Conservation (phyloP, 2,329 filamentous ascomycete species). For the Aurifilum marmelostoma region DNA sequence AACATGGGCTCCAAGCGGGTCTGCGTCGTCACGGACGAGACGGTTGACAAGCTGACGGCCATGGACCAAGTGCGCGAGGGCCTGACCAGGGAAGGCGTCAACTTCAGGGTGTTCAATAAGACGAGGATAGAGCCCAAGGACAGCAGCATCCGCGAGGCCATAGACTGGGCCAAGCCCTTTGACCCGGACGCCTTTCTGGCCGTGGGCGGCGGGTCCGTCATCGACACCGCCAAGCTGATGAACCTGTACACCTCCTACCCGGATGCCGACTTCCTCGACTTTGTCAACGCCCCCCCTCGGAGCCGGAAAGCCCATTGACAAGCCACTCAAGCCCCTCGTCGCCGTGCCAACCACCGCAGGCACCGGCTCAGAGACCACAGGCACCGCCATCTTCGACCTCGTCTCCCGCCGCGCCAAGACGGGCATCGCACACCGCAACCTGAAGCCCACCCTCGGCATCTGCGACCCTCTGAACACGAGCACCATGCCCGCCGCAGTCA, state of each 20-base stretch:
- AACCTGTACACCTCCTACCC: slow-evolving; percentile 92
- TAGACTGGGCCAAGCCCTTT: slow-evolving; percentile 81
- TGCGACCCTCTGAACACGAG: slow-evolving; percentile 84
- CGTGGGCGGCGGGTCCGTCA: slow-evolving; percentile 90
- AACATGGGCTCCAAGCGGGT: slow-evolving; percentile 88
- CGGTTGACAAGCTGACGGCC: slow-evolving; percentile 78
- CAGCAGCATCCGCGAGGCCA: slow-evolving; percentile 68
- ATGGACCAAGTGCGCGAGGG: slow-evolving; percentile 89
- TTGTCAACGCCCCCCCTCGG: slow-evolving; percentile 95
- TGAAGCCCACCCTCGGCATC: slow-evolving; percentile 94
- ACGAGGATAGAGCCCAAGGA: slow-evolving; percentile 93
- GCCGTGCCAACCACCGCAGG: slow-evolving; percentile 86
- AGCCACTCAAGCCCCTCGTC: slow-evolving; percentile 73
- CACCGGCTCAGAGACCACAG: slow-evolving; percentile 91
- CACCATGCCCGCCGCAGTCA: slow-evolving; percentile 94
- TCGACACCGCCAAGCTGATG: slow-evolving; percentile 98
- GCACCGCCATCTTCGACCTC: slow-evolving; percentile 96
- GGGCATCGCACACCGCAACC: slow-evolving; percentile 89
- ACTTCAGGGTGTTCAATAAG: slow-evolving; percentile 79
- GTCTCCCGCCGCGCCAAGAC: slow-evolving; percentile 91
- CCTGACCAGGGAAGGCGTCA: slow-evolving; percentile 75
- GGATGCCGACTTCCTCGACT: slow-evolving; percentile 93
- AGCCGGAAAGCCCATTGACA: slow-evolving; percentile 75
- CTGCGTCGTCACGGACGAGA: slow-evolving; percentile 87
- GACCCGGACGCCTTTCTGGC: slow-evolving; percentile 87